Evolutionary conservation across 352 stramenopile species (phyloP).

Genomic region (Globisporangium viniferum): DNA sequence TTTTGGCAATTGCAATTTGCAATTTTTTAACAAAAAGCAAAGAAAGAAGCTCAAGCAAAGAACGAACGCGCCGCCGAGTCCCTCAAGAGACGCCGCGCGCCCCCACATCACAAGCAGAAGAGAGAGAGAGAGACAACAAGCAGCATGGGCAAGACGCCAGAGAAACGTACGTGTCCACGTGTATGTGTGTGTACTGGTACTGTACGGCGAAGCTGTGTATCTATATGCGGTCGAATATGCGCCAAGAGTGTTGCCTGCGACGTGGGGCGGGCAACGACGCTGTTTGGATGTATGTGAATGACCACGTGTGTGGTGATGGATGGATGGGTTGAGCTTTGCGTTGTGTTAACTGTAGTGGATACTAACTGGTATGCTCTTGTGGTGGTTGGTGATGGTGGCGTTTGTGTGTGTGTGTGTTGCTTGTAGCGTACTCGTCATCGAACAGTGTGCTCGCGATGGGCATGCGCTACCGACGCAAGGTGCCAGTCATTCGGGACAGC

Average conservation of each 20-base stretch:
- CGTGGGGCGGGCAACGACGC: neutral
- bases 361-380: neutral
- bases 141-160: slow-evolving; percentile 50
- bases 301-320: neutral
- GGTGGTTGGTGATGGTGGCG: neutral
- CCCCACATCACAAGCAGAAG: neutral
- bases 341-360: neutral
- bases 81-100: slow-evolving; percentile 14
- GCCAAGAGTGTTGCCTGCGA: neutral
- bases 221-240: neutral
- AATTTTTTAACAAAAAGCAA: neutral
- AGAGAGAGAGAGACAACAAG: neutral
- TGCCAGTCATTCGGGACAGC: slow-evolving; percentile 14
- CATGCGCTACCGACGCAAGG: slow-evolving; percentile 58
- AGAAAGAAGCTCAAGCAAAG: neutral
- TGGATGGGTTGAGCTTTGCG: neutral
- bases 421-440: slow-evolving; percentile 9
- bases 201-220: neutral
- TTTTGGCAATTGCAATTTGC: neutral
- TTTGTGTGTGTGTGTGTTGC: neutral
- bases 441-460: slow-evolving; percentile 11
- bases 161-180: slow-evolving; percentile 27
- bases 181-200: neutral
- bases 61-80: neutral
- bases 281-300: neutral